Base-by-base conservation (phyloP, 805 yeast species). In the Kregervanrija fluxuum region DNA sequence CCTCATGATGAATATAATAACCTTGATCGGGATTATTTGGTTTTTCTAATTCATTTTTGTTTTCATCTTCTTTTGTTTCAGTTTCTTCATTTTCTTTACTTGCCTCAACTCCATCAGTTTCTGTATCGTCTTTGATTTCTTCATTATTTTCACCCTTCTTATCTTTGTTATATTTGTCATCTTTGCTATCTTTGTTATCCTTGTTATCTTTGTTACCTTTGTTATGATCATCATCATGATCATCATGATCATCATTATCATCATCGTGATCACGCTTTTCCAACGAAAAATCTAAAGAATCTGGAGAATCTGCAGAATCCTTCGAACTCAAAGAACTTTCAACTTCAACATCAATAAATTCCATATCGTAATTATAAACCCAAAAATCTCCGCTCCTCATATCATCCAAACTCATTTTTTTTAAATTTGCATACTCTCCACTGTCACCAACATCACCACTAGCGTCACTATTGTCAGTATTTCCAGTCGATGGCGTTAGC, bases 11-110 rank as follows among this genome's bases (percentile, higher is more conserved):
- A 1, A 64, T 1, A 42, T 72, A 71, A 14, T 67, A 54, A 2
- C 81, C 82, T 32, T 74, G 71, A 47, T 76, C 82, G 5, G 52
- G 52, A 8, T 42, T 16, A 34, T 22, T 22, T 22, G 28, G 28
- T 22, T 22, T 22, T 22, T 56, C 57, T 17, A 57, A 5, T 60
- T 64, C 32, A 10, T 40, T 37, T 37, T 35, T 11, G 10, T 30
- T 8, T 12, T 43, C 42, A 5, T 40, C 34, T 2, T 40, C 38
- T 17, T 44, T 30, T 12, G 34, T 34, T 15, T 42, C 38, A 4
- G 33, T 14, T 11, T 28, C 34, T 8, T 38, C 16, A 32, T 38
- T 35, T 8, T 43, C 34, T 12, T 35, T 30, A 10, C 41, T 31
- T 16, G 17, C 35, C 8, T 47, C 30, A 2, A 22, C 30, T 11